Evolutionary conservation across 148 eudicot species (phyloP), one percentile per base, ranked within the genome.

Genomic region (Silene conica): DNA sequence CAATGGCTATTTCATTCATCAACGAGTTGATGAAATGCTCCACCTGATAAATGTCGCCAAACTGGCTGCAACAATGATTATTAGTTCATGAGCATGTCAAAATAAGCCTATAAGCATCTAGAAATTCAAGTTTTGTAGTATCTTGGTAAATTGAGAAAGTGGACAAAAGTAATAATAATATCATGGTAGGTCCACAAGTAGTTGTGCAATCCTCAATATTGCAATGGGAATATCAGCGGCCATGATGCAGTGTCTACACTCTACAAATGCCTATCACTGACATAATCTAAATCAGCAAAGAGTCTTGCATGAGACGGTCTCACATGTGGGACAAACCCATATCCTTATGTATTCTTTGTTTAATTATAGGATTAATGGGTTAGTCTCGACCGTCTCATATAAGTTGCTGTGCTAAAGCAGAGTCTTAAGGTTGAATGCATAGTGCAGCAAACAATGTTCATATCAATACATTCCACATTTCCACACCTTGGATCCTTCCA

Each of bases 401-500:
- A 13, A 9, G 50, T 25, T 50, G 8, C 9, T 13, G 55, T 50
- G 18, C 4, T 50, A 15, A 50, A 50, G 55, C 43, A 38, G 43
- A 67, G 38, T 65, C 21, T 14, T 15, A 76, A 60, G 16, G 48
- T 19, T 15, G 59, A 63, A 19, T 22, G 26, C 65, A 8, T 56
- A 43, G 56, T 23, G 46, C 50, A 14, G 28, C 50, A 26, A 63
- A 41, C 12, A 43, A 54, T 25, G 45, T 73, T 60, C 21, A 50
- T 8, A 59, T 7, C 5, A 19, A 45, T 63, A 50, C 10, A 73
- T 62, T 65, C 34, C 74, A 14, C 58, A 94, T 97, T 54, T 65
- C 18, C 73, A 14, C 55, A 94, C 98, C 98, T 94, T 50, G 92
- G 89, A 81, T 94, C 98, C 63, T 86, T 90, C 98, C 98, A 94